Evolutionary conservation across 768 basidiomycete genomes (phyloP).

Genomic region (Tulasnella sp.): DNA sequence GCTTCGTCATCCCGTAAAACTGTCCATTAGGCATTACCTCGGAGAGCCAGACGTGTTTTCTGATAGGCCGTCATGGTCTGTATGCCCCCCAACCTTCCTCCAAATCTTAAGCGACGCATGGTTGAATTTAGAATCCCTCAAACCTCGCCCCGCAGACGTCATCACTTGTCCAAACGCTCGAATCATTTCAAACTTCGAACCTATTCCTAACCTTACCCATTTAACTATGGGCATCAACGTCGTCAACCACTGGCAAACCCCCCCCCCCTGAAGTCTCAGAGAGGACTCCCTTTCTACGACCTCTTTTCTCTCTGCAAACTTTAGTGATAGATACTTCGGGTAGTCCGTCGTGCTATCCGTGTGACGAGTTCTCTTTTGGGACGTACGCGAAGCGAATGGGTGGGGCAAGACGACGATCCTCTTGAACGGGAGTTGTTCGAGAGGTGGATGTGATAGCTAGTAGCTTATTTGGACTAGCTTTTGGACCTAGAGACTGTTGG

Average conservation of each 20-base stretch:
- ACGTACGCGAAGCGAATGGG: neutral
- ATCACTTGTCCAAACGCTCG: neutral
- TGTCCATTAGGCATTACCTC: neutral
- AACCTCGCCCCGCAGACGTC: neutral
- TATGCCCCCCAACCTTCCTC: neutral
- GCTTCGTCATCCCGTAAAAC: neutral
- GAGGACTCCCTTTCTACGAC: neutral
- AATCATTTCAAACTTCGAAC: neutral
- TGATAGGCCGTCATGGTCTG: neutral
- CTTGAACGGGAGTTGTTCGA: too few species aligned
- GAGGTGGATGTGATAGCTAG: too few species aligned
- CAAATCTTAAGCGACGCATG: neutral
- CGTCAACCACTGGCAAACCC: too few species aligned
- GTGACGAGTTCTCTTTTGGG: too few species aligned
- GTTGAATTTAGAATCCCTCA: neutral
- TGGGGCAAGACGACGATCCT: too few species aligned
- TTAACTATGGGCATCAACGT: neutral
- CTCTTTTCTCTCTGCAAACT: neutral
- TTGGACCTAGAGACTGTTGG: too few species aligned
- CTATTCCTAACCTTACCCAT: neutral
- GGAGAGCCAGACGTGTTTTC: neutral
- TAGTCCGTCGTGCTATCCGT: too few species aligned
- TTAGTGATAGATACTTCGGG: neutral
- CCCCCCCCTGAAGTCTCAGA: neutral
- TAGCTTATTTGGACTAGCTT: too few species aligned